Evolutionary conservation across 352 stramenopile genomes (phyloP), one percentile per base, ranked within the genome.

Genomic region (Phytophthora sojae): DNA sequence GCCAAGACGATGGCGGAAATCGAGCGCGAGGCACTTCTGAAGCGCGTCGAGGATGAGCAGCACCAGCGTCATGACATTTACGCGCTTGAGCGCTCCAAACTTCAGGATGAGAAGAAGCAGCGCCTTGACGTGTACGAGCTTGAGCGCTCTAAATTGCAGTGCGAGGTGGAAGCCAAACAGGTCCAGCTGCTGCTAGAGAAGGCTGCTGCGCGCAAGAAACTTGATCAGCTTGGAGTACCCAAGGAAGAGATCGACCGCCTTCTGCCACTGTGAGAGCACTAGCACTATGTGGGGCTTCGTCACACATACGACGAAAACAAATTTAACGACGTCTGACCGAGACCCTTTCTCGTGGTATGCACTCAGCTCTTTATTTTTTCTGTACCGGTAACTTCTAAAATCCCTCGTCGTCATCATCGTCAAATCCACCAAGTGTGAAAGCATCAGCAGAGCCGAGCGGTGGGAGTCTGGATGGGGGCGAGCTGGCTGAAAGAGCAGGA

Each of bases 401-500:
- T 52, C 83, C 83, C 58, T 88, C 71, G 9, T 90, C 86, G 17
- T 90, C 80, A 3, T 89, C 80, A 26, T 90, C 81, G 19, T 88
- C 83, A 26, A 91, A 91, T 7, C 79, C 85, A 2, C 76, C 80
- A n/a, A 88, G 79, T n/a, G 69, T 79, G 62, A 93, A 88, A 44
- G 83, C 74, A 44, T 85, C 79, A 3, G 78, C 75, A 15, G 76
- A 69, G 12, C 73, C 74, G n/a, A 93, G 62, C 1, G 82, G 86
- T 11, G 86, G 86, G 56, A 93, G 57, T 58, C 81, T 79, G 8
- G 86, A 93, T 37, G 86, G 83, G 14, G 86, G 86, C 32, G 86
- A 93, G 49, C 86, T 92, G 15, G 77, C 81, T 3, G 86, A 93
- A 9, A 93, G 68, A 55, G 84, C 83, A 21, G 86, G 86, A 5